Evolutionary conservation across 2,329 filamentous ascomycete species (phyloP).

Genomic region (Colletotrichum liaoningense): DNA sequence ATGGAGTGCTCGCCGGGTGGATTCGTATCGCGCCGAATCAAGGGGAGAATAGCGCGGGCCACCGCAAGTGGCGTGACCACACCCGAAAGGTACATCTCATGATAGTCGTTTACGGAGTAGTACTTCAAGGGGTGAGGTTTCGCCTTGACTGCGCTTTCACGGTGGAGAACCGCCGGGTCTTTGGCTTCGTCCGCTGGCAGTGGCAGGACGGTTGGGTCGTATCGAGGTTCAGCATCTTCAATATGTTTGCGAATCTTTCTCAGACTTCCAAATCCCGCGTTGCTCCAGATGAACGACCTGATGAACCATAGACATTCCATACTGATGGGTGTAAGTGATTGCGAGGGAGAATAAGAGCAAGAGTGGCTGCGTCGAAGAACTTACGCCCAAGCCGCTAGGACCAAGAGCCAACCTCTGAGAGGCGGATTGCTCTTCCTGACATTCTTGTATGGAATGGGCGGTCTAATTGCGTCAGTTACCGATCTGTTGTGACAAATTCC

Average conservation of each 20-base stretch:
- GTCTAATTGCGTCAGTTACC: slow-evolving; percentile 41
- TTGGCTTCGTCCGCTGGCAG: slow-evolving; percentile 57
- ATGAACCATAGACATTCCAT: slow-evolving; percentile 66
- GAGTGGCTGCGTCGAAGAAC: slow-evolving; percentile 37
- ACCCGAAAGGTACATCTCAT: slow-evolving; percentile 55
- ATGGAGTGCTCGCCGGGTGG: slow-evolving; percentile 52
- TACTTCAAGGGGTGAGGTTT: slow-evolving; percentile 31
- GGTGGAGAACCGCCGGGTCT: slow-evolving; percentile 35
- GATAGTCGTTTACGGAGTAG: slow-evolving; percentile 57
- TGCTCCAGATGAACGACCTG: slow-evolving; percentile 68
- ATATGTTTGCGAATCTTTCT: slow-evolving; percentile 64
- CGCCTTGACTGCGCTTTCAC: slow-evolving; percentile 25
- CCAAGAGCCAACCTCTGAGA: slow-evolving; percentile 65
- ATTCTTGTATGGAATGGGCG: slow-evolving; percentile 56
- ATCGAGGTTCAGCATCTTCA: slow-evolving; percentile 60
- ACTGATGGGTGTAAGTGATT: slow-evolving; percentile 45
- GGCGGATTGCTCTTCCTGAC: slow-evolving; percentile 65
- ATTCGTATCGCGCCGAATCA: slow-evolving; percentile 54
- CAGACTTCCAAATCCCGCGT: slow-evolving; percentile 71
- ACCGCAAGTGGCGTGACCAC: slow-evolving; percentile 59
- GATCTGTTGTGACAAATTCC: background rate
- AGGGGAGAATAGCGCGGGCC: slow-evolving; percentile 55
- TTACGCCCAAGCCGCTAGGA: slow-evolving; percentile 66
- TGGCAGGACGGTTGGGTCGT: slow-evolving; percentile 59
- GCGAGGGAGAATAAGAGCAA: background rate